phyloP scores from a whole-genome alignment of 352 stramenopile genomes.

The Globisporangium megalacanthum region DNA sequence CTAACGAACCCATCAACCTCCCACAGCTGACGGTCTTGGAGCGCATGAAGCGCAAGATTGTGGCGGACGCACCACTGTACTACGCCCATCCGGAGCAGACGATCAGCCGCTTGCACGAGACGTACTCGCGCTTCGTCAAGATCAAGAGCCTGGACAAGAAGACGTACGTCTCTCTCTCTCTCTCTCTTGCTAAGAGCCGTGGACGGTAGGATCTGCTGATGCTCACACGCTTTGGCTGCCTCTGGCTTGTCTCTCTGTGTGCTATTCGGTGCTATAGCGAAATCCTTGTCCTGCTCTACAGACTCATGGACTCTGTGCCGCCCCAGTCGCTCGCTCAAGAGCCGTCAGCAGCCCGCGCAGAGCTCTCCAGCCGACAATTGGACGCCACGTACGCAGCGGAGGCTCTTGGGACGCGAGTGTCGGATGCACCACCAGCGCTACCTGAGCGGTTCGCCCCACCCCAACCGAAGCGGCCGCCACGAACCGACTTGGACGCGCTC shows the following conservation, averaged over 20 bases:
- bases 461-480: slow-evolving; percentile 13
- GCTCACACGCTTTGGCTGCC: background rate
- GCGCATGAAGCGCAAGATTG: slow-evolving; percentile 75
- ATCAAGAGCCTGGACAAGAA: slow-evolving; percentile 73
- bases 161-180: slow-evolving; percentile 25
- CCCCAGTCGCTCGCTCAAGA: slow-evolving; percentile 1
- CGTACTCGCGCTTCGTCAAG: slow-evolving; percentile 75
- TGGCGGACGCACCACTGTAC: slow-evolving; percentile 31
- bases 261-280: slow-evolving; percentile 28
- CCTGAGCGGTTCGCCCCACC: background rate
- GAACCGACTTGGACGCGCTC: slow-evolving; percentile 44
- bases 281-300: slow-evolving; percentile 54
- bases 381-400: background rate
- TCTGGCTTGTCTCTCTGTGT: no score
- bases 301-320: slow-evolving; percentile 54
- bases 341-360: background rate
- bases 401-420: background rate
- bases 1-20: no score
- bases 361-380: slow-evolving; percentile 4
- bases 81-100: slow-evolving; percentile 37
- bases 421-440: slow-evolving; percentile 6
- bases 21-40: slow-evolving; percentile 59
- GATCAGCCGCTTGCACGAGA: slow-evolving; percentile 54
- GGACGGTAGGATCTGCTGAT: no score
- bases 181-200: no score